These are phyloP conservation scores for Nyssa sinensis DNA, from an alignment of 148 eudicot genomes.

Conservation along the genomic window DNA sequence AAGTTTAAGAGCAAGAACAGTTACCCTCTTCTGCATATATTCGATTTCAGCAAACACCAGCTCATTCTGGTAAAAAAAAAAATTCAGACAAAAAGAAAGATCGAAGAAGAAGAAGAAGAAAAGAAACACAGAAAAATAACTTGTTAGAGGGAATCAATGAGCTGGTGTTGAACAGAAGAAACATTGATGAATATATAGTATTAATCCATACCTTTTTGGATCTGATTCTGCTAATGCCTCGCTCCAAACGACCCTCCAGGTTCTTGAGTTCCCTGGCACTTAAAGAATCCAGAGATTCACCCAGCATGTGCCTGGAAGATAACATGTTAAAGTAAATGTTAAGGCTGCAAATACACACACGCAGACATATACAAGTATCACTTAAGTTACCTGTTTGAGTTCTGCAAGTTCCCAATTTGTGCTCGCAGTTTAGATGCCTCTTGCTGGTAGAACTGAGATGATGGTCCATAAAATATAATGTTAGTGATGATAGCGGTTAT, in stretches of 20 bases:
- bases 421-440: constrained; percentile 20
- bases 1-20: constrained; percentile 4
- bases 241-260: constrained; percentile 63
- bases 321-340: background rate
- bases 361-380: background rate
- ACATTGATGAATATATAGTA: background rate
- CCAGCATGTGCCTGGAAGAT: constrained; percentile 67
- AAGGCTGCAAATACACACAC: background rate
- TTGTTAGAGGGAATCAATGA: background rate
- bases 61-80: constrained; percentile 61
- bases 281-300: constrained; percentile 62
- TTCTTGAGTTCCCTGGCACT: constrained; percentile 58
- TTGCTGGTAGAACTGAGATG: constrained; percentile 24
- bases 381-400: constrained; percentile 18
- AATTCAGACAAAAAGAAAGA: too few species aligned
- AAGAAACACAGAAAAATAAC: background rate
- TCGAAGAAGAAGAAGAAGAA: too few species aligned
- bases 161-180: background rate
- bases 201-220: constrained; percentile 60
- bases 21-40: constrained; percentile 92
- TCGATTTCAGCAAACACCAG: constrained; percentile 88
- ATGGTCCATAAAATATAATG: background rate
- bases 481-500: too few species aligned
- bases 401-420: constrained; percentile 24
- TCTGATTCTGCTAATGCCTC: constrained; percentile 71